Evolutionary conservation across 768 basidiomycete genomes (phyloP).

Genomic region (Kwoniella dendrophila): DNA sequence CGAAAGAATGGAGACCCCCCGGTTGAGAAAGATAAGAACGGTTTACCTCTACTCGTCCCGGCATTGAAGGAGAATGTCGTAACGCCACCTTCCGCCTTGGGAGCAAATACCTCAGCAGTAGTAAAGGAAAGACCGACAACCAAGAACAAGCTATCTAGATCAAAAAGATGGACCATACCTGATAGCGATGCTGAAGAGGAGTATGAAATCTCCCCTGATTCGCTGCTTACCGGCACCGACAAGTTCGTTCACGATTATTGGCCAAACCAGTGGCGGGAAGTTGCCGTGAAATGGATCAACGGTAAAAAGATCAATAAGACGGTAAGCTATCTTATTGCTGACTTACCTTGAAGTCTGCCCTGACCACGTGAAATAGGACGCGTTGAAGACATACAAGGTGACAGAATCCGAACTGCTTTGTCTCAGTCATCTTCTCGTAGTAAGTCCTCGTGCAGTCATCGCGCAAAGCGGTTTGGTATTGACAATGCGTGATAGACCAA

Average conservation of each 20-base stretch:
- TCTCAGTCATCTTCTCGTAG: constrained; percentile 27
- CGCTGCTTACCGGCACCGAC: neutral
- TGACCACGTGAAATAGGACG: constrained; percentile 15
- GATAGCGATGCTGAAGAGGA: constrained; percentile 6
- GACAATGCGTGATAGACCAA: constrained; percentile 14
- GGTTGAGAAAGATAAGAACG: neutral
- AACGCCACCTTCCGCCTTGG: too few relatives aligned
- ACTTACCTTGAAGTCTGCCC: neutral
- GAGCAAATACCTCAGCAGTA: neutral
- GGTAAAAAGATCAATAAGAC: constrained; percentile 5
- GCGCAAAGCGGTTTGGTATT: neutral
- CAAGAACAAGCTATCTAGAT: neutral
- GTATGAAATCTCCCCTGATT: neutral
- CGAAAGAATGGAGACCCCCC: constrained; percentile 11
- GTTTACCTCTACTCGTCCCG: neutral
- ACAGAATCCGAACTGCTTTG: constrained; percentile 32
- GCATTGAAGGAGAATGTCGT: neutral
- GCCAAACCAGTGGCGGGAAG: constrained; percentile 4
- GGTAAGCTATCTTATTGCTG: constrained; percentile 3
- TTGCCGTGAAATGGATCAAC: neutral
- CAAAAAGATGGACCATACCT: constrained; percentile 4
- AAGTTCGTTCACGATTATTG: neutral
- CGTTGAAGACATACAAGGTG: constrained; percentile 24
- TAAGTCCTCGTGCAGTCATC: constrained; percentile 14
- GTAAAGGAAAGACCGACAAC: neutral